Evolutionary conservation across 2,329 filamentous ascomycete genomes (phyloP), one percentile per base, ranked within the genome.

Genomic region (Colletotrichum higginsianum): DNA sequence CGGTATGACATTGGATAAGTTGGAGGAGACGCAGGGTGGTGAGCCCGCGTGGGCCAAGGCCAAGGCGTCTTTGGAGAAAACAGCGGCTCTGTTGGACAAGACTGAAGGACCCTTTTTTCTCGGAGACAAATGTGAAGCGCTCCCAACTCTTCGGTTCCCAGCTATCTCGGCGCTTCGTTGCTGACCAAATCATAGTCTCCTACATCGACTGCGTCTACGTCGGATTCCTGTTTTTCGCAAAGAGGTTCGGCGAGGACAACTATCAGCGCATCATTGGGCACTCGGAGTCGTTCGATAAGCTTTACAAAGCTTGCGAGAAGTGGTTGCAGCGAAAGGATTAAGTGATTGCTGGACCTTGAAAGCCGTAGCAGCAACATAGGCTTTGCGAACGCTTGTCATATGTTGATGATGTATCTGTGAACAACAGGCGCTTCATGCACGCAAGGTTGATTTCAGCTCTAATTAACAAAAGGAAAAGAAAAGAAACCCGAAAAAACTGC

Each of bases 161-260:
- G 7, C 13, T 13, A 2, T 2, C 15, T 6, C 30, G n/a, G 21
- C 18, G 23, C 1, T 23, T 23, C 3, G 26, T 18, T 47, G 35
- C 55, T 58, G 15, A 64, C 18, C 9, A 21, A 4, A 0, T 1
- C 1, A 0, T 13, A 74, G 73, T 71, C 5, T 73, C 73, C 0
- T 92, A 88, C 77, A 86, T 86, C 4, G 90, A 91, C 77, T 88
- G 93, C 66, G 82, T 89, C 2, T 86, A 90, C 76, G 85, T 85
- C 0, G 83, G 83, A 1, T 81, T 82, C 44, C 73, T 91, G 68
- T 79, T 86, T 5, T 88, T 86, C 67, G 72, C 82, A 9, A 82
- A 79, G 73, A 62, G 78, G 0, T 76, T 84, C 23, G 79, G 82
- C 49, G 78, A 81, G n/a, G 79, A 80, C 30, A 40, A 82, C 2